These are phyloP conservation scores for Ogataea paraovalis DNA, from an alignment of 805 yeast genomes.

Conservation along the genomic window DNA sequence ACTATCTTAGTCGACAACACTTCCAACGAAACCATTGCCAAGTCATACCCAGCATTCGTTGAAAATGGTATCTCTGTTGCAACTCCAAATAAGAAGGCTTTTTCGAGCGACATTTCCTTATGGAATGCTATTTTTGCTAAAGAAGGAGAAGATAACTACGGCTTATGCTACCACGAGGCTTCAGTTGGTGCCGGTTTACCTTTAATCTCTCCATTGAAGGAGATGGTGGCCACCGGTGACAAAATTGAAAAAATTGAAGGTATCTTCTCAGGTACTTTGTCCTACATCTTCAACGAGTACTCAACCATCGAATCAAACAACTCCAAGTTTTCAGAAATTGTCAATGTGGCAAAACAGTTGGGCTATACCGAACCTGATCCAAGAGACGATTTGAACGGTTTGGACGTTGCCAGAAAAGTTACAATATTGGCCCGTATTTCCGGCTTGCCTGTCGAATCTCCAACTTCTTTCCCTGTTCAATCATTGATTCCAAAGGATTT, in stretches of 20 bases:
- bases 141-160: constrained; percentile 53
- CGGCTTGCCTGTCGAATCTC: constrained; percentile 79
- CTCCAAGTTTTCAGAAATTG: constrained; percentile 84
- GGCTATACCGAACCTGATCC: constrained; percentile 99
- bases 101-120: constrained; percentile 65
- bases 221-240: constrained; percentile 89
- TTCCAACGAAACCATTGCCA: constrained; percentile 74
- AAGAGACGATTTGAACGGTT: constrained; percentile 96
- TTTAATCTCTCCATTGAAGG: constrained; percentile 81
- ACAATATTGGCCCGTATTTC: constrained; percentile 92
- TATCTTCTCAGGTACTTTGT: constrained; percentile 91
- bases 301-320: constrained; percentile 62
- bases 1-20: constrained; percentile 92
- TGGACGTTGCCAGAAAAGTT: constrained; percentile 98
- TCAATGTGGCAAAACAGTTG: constrained; percentile 76
- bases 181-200: constrained; percentile 99
- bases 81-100: constrained; percentile 98
- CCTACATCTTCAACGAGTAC: constrained; percentile 91
- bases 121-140: constrained; percentile 73
- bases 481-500: constrained; percentile 86
- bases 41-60: constrained; percentile 70
- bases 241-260: constrained; percentile 90
- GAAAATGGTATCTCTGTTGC: constrained; percentile 84
- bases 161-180: constrained; percentile 94
- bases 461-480: constrained; percentile 90